These are phyloP conservation scores for Casuarina cunninghamiana DNA, from an alignment of 306 rosid species.

Conservation along the genomic window DNA sequence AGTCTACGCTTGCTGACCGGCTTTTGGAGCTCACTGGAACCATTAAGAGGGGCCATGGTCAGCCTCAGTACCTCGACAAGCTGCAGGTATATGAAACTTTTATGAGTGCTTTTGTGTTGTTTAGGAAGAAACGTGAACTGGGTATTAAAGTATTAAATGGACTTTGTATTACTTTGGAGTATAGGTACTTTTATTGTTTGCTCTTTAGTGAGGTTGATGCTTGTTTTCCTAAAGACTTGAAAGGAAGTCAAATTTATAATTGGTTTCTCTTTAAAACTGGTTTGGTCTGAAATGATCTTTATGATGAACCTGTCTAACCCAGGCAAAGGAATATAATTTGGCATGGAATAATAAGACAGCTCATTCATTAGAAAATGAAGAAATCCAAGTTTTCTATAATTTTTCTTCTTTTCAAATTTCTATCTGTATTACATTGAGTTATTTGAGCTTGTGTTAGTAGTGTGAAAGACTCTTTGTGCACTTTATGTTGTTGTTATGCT, in stretches of 20 bases:
- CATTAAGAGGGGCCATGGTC: constrained; percentile 89
- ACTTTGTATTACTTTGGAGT: constrained; percentile 9
- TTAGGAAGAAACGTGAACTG: constrained; percentile 1
- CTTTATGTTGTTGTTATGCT: neutral
- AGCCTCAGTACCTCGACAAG: constrained; percentile 86
- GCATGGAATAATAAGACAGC: neutral
- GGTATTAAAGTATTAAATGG: constrained; percentile 9
- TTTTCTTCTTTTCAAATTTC: neutral
- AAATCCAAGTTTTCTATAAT: neutral
- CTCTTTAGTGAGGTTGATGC: neutral
- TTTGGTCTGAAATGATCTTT: neutral
- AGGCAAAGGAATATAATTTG: neutral
- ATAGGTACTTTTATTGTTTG: neutral
- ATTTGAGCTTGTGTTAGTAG: neutral
- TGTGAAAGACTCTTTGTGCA: neutral
- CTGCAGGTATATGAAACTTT: constrained; percentile 56
- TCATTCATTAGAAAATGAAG: neutral
- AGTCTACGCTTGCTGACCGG: constrained; percentile 83
- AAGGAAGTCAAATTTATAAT: neutral
- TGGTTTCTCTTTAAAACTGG: too few relatives aligned
- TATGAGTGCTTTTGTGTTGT: neutral
- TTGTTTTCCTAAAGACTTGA: neutral
- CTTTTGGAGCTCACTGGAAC: constrained; percentile 94
- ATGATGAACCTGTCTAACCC: neutral
- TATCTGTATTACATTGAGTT: neutral